Conservation (phyloP, 306 rosid genomes). For the Inga laurina region DNA sequence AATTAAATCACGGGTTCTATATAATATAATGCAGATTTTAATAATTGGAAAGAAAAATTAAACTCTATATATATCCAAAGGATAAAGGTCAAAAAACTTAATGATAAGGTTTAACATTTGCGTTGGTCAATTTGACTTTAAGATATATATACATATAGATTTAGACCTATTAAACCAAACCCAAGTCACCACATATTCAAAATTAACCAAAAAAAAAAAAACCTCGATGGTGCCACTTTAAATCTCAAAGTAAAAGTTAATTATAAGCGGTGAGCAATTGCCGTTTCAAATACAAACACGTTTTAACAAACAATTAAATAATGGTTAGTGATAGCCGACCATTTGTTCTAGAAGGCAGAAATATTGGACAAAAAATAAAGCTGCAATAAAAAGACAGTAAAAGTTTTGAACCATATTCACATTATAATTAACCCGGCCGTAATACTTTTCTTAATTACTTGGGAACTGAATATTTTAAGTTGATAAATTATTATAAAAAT, state of each 20-base stretch:
- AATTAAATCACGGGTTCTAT: background rate
- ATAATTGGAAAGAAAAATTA: background rate
- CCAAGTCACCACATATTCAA: background rate
- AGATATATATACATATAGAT: background rate
- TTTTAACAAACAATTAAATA: background rate
- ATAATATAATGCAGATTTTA: background rate
- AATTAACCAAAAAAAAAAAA: background rate
- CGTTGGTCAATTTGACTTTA: background rate
- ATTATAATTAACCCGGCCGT: background rate
- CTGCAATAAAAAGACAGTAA: constrained; percentile 14
- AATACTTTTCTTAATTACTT: background rate
- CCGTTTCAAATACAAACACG: constrained; percentile 1
- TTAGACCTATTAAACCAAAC: constrained; percentile 1
- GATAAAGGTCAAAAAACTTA: background rate
- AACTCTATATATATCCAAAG: background rate
- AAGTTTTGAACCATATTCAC: constrained; percentile 1
- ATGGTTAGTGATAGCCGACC: constrained; percentile 31
- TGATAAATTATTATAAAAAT: background rate
- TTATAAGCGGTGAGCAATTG: background rate
- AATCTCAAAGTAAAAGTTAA: constrained; percentile 17
- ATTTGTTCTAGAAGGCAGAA: constrained; percentile 33
- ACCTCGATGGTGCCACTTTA: background rate
- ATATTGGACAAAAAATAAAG: constrained; percentile 29
- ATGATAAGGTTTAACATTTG: background rate
- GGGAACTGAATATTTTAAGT: background rate